phyloP scores from a whole-genome alignment of 192 early-diverging fungal species.

The Coemansia sp. region DNA sequence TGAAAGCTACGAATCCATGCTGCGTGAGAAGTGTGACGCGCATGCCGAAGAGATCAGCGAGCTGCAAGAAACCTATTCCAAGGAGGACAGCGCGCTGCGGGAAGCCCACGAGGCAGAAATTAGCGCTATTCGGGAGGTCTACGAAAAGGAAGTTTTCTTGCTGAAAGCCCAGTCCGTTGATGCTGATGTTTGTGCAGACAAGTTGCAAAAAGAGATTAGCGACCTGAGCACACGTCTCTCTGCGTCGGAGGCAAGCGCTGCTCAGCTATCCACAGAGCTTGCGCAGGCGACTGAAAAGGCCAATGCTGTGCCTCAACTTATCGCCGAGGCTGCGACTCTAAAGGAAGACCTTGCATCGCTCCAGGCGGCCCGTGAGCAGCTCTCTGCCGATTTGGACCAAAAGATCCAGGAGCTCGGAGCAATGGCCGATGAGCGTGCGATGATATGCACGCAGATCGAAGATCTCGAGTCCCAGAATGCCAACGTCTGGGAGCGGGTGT shows the following conservation, averaged over 20 bases:
- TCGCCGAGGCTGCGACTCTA: not conserved
- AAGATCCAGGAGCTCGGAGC: conserved; percentile 8
- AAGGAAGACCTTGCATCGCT: not conserved
- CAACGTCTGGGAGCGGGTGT: conserved; percentile 32
- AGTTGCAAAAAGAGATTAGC: not conserved
- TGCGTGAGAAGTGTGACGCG: too few relatives aligned
- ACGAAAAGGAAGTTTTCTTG: too few relatives aligned
- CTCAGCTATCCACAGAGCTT: too few relatives aligned
- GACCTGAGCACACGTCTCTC: not conserved
- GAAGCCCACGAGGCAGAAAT: not conserved
- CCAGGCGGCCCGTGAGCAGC: not conserved
- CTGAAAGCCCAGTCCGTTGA: not conserved
- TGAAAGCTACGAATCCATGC: not conserved
- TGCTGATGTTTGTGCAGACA: not conserved
- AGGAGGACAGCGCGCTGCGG: not conserved
- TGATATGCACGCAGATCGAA: conserved; percentile 2
- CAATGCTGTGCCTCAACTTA: not conserved
- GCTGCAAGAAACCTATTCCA: too few relatives aligned
- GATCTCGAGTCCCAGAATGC: conserved; percentile 34
- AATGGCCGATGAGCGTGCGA: not conserved
- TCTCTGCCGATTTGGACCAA: not conserved
- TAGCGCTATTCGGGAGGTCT: too few relatives aligned
- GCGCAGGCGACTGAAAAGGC: conserved; percentile 7
- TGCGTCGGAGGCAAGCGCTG: too few relatives aligned
- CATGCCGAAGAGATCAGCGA: too few relatives aligned